Evolutionary conservation across 2,329 filamentous ascomycete genomes (phyloP).

Genomic region (Triangularia verruculosa): DNA sequence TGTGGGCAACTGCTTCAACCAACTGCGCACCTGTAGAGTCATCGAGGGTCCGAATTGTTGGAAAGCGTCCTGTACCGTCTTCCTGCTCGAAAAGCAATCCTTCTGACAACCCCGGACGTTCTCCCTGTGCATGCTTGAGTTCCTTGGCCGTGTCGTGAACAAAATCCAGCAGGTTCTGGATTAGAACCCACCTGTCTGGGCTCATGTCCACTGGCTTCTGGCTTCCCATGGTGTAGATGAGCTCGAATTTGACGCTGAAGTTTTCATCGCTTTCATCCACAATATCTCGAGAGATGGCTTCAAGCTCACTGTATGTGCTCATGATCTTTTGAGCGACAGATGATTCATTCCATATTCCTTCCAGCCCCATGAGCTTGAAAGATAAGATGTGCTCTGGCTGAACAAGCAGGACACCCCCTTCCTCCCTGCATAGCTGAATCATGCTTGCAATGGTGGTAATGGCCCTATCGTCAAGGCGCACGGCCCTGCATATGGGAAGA

Average conservation of each 20-base stretch:
- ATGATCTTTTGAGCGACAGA: slow-evolving; percentile 49
- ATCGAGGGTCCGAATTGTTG: slow-evolving; percentile 47
- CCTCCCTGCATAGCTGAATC: slow-evolving; percentile 39
- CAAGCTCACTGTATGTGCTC: slow-evolving; percentile 48
- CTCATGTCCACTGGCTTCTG: slow-evolving; percentile 50
- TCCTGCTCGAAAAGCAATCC: slow-evolving; percentile 38
- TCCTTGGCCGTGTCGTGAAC: slow-evolving; percentile 34
- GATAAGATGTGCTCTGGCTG: slow-evolving; percentile 65
- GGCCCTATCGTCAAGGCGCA: slow-evolving; percentile 35
- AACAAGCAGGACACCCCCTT: slow-evolving; percentile 54
- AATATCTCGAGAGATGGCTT: slow-evolving; percentile 53
- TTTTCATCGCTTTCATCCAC: slow-evolving; percentile 63
- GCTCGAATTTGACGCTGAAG: slow-evolving; percentile 50
- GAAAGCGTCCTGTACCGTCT: slow-evolving; percentile 44
- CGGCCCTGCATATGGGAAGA: slow-evolving; percentile 54
- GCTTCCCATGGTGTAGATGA: slow-evolving; percentile 55
- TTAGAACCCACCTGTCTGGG: slow-evolving; percentile 54
- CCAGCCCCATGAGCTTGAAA: slow-evolving; percentile 59
- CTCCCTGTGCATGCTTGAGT: slow-evolving; percentile 20
- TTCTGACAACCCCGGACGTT: slow-evolving; percentile 41
- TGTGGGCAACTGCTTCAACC: slow-evolving; percentile 33
- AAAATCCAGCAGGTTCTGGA: slow-evolving; percentile 51
- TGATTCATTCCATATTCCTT: slow-evolving; percentile 44
- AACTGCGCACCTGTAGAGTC: slow-evolving; percentile 32
- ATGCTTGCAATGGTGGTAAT: slow-evolving; percentile 38